Conservation (phyloP, 176 grass and related monocot species). For the Aegilops longissima region DNA sequence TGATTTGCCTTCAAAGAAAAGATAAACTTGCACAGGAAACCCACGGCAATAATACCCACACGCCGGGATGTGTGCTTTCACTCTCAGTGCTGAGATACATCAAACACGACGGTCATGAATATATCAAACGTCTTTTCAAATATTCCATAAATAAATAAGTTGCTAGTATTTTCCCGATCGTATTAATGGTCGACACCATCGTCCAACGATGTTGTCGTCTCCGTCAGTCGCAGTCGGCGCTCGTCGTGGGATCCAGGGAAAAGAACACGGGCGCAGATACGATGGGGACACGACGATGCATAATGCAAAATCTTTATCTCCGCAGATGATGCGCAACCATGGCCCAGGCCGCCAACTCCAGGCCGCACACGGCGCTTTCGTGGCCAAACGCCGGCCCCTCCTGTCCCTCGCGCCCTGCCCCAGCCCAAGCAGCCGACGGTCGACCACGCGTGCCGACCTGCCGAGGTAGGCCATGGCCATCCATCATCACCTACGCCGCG, state of each 20-base stretch:
- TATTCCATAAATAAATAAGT: too few species aligned
- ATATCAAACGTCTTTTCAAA: too few species aligned
- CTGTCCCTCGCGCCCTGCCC: neutral
- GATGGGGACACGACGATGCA: conserved; percentile 2
- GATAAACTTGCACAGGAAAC: too few species aligned
- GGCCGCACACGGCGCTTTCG: conserved; percentile 40
- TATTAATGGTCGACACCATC: neutral
- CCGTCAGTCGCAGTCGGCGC: neutral
- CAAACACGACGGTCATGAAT: too few species aligned
- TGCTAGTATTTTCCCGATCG: neutral
- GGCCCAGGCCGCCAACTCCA: conserved; percentile 2
- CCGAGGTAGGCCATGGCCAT: conserved; percentile 1
- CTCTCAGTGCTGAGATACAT: too few species aligned
- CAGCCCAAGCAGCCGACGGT: neutral
- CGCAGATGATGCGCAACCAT: neutral
- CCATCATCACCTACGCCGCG: neutral
- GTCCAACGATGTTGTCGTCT: neutral
- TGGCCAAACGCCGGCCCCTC: neutral
- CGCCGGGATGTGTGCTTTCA: too few species aligned
- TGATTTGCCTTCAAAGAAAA: too few species aligned
- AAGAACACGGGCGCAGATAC: conserved; percentile 23
- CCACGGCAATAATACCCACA: too few species aligned
- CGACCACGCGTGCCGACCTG: conserved; percentile 18
- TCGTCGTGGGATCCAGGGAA: conserved; percentile 27
- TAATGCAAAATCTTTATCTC: conserved; percentile 31